Evolutionary conservation across 495 filamentous ascomycete species (phyloP), one percentile per base, ranked within the genome.

Genomic region (Sabuloglossum arenarium): DNA sequence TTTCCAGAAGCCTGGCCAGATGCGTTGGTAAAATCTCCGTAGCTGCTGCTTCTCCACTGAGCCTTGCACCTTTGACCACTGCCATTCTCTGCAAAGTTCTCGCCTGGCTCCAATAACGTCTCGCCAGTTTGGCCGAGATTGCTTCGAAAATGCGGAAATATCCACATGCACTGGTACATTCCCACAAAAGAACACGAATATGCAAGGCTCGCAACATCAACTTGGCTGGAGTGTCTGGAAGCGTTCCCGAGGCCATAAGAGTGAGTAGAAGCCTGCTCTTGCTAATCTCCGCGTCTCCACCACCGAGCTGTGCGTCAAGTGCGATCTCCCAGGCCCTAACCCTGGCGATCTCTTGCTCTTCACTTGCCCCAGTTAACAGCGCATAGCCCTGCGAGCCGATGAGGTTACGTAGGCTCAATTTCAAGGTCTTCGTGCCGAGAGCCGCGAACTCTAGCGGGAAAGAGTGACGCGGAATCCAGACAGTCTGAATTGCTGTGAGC

Each of bases 271-370:
- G 75, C 56, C 90, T 79, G 62, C 85, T 86, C 66, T 82, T 88
- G 70, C 80, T 93, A 61, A 97, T 83, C 64, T 94, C 85, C 5
- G 81, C 76, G 69, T 97, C 90, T 32, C 90, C 90, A 32, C 90
- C 90, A n/a, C 86, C 84, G 8, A 97, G 78, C 64, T 96, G 90
- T 56, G 90, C 89, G 68, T 97, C 90, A 51, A 95, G 77, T 31
- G 90, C 90, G 63, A 95, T 95, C 45, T 83, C 77, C 90, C 90
- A 97, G 0, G 88, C 88, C 69, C 93, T 94, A 59, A 93, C 77
- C 28, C 90, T 77, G 12, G 86, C 88, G 43, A 74, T 78, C 67
- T 96, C 90, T 61, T 94, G 79, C 53, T 95, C 88, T 61, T 85
- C 80, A 12, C 81, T 91, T 32, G 83, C 76, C 0, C 88, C 86